phyloP scores from a whole-genome alignment of 768 basidiomycete genomes.

The Exsudoporus frostii region DNA sequence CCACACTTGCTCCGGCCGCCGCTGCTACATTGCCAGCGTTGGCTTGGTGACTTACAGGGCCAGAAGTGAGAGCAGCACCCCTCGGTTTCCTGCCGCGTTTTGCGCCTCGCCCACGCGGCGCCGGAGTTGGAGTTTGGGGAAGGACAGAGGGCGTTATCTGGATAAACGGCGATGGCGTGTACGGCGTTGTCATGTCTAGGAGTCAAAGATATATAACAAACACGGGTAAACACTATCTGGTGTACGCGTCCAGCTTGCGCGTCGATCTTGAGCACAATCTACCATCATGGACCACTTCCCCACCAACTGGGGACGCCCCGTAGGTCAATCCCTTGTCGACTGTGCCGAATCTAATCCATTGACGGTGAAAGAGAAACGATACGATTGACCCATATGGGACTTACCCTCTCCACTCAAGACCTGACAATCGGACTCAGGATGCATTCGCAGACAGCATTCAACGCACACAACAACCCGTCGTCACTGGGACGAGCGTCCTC shows the following conservation, averaged over 20 bases:
- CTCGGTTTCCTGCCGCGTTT: slow-evolving; percentile 27
- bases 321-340: slow-evolving; percentile 32
- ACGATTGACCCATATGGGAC: slow-evolving; percentile 72
- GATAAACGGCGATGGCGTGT: slow-evolving; percentile 23
- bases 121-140: slow-evolving; percentile 22
- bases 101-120: slow-evolving; percentile 25
- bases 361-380: slow-evolving; percentile 60
- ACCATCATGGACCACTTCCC: slow-evolving; percentile 76
- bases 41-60: slow-evolving; percentile 11
- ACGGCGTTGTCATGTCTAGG: slow-evolving; percentile 24
- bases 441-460: slow-evolving; percentile 65
- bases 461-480: slow-evolving; percentile 89
- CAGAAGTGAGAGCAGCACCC: slow-evolving; percentile 11
- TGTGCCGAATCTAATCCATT: neutral
- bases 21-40: neutral
- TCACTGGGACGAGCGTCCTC: slow-evolving; percentile 95
- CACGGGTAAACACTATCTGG: slow-evolving; percentile 16
- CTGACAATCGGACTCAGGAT: slow-evolving; percentile 48
- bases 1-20: neutral
- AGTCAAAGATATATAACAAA: slow-evolving; percentile 3
- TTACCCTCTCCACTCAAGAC: slow-evolving; percentile 67
- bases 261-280: slow-evolving; percentile 10
- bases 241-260: slow-evolving; percentile 25
- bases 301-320: slow-evolving; percentile 79
- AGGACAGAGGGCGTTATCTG: slow-evolving; percentile 18